phyloP scores from a whole-genome alignment of 2,329 filamentous ascomycete species.

The Zasmidium angulare region DNA sequence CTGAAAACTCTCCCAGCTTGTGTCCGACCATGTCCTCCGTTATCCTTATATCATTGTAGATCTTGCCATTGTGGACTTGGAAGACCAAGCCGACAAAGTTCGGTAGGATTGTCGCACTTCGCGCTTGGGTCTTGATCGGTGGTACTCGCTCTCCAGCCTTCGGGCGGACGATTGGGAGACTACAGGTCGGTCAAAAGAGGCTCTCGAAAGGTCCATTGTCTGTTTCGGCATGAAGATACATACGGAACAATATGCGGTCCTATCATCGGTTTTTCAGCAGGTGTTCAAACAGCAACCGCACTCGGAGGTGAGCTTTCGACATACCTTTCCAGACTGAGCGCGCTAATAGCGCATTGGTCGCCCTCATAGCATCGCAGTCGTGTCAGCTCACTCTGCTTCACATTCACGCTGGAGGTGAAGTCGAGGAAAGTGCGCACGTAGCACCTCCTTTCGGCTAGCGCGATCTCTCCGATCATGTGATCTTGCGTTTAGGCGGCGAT shows the following conservation, averaged over 20 bases:
- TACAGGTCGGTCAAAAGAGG: constrained; percentile 28
- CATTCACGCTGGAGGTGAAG: constrained; percentile 12
- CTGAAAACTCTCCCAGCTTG: constrained; percentile 88
- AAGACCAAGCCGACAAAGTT: constrained; percentile 90
- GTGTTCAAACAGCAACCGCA: neutral
- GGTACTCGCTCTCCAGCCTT: constrained; percentile 62
- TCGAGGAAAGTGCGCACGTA: constrained; percentile 13
- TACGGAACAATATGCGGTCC: constrained; percentile 72
- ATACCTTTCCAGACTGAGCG: constrained; percentile 88
- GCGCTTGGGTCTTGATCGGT: constrained; percentile 82
- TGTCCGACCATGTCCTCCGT: constrained; percentile 97
- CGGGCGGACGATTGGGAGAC: constrained; percentile 63
- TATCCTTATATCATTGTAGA: constrained; percentile 76
- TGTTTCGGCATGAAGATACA: constrained; percentile 30
- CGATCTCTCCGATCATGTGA: neutral
- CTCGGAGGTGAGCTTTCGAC: constrained; percentile 14
- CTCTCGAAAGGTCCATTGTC: neutral
- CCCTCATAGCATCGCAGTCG: constrained; percentile 29
- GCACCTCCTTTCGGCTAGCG: constrained; percentile 2
- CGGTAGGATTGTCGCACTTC: constrained; percentile 83
- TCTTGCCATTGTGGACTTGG: constrained; percentile 88
- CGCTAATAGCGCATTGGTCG: constrained; percentile 43
- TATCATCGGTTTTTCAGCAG: constrained; percentile 32
- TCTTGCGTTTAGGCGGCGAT: constrained; percentile 15
- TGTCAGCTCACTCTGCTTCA: neutral